These are phyloP conservation scores for Ceratobasidium sp. DNA, from an alignment of 1,284 basidiomycete species.

Conservation along the genomic window DNA sequence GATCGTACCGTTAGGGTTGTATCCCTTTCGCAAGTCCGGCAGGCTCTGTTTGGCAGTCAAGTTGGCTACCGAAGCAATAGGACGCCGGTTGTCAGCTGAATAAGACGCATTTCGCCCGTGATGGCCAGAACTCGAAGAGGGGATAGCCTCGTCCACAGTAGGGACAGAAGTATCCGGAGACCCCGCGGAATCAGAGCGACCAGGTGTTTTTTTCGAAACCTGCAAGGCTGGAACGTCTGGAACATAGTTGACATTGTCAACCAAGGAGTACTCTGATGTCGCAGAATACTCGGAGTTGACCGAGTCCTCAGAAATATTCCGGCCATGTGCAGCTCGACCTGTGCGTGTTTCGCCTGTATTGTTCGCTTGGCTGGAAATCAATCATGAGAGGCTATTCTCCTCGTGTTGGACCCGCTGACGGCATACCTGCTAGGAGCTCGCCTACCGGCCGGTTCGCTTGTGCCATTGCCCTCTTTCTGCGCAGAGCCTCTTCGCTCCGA, in stretches of 20 bases:
- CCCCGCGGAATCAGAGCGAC: constrained; percentile 40
- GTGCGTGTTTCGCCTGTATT: constrained; percentile 3
- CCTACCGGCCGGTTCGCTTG: constrained; percentile 46
- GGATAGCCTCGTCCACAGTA: constrained; percentile 62
- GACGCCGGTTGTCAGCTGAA: constrained; percentile 52
- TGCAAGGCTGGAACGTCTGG: constrained; percentile 1
- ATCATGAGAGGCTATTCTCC: background rate
- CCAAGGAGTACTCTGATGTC: constrained; percentile 30
- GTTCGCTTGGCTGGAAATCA: constrained; percentile 29
- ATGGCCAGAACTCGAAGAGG: constrained; percentile 46
- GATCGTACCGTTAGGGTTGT: constrained; percentile 42
- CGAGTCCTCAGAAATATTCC: constrained; percentile 36
- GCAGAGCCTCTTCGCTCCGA: constrained; percentile 44
- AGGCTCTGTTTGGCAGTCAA: constrained; percentile 80
- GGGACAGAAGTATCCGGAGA: constrained; percentile 65
- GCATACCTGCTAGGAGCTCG: constrained; percentile 40
- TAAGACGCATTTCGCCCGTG: constrained; percentile 69
- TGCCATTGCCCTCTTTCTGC: constrained; percentile 39
- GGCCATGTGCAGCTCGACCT: constrained; percentile 10
- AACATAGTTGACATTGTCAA: constrained; percentile 35
- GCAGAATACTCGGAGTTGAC: constrained; percentile 34
- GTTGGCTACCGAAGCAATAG: constrained; percentile 47
- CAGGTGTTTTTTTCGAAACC: constrained; percentile 21
- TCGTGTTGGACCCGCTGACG: background rate
- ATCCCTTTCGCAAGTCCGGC: constrained; percentile 77